Percentiles rank a stretch among this genome's conserved stretches.
These are phyloP conservation scores for Sutorius eximius DNA, from an alignment of 1,284 basidiomycete genomes.

Conservation along the genomic window DNA sequence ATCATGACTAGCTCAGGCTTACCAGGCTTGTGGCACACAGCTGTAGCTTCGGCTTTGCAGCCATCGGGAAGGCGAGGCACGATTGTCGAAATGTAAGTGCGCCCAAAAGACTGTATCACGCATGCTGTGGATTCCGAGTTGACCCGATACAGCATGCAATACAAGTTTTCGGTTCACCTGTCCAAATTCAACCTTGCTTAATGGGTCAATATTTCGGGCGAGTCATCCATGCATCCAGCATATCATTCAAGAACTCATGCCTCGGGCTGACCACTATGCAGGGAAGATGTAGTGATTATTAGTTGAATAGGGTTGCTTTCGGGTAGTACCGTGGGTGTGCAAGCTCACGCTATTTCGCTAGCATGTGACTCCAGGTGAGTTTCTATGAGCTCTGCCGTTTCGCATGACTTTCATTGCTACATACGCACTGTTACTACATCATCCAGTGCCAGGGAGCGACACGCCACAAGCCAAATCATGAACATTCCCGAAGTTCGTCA, in stretches of 20 bases:
- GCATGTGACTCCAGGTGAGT: neutral
- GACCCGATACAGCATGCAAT: neutral
- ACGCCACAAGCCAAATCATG: neutral
- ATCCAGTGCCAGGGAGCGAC: neutral
- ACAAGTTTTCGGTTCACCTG: neutral
- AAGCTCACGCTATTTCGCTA: too few relatives aligned
- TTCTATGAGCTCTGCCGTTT: slow-evolving; percentile 1
- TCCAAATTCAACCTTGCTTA: neutral
- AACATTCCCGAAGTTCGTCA: neutral
- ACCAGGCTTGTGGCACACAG: neutral
- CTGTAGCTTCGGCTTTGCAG: neutral
- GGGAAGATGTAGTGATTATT: too few relatives aligned
- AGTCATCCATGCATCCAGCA: neutral
- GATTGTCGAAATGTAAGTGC: neutral
- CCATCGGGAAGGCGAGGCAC: neutral
- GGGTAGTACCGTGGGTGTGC: too few relatives aligned
- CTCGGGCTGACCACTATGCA: neutral
- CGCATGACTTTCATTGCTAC: neutral
- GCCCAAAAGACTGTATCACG: too few relatives aligned
- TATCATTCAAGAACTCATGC: neutral
- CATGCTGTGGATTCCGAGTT: neutral
- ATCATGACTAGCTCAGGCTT: neutral
- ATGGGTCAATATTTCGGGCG: neutral
- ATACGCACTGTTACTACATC: neutral
- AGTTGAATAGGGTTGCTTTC: neutral